Evolutionary conservation across 768 basidiomycete genomes (phyloP).

Genomic region (Hygrophorus pudorinus): DNA sequence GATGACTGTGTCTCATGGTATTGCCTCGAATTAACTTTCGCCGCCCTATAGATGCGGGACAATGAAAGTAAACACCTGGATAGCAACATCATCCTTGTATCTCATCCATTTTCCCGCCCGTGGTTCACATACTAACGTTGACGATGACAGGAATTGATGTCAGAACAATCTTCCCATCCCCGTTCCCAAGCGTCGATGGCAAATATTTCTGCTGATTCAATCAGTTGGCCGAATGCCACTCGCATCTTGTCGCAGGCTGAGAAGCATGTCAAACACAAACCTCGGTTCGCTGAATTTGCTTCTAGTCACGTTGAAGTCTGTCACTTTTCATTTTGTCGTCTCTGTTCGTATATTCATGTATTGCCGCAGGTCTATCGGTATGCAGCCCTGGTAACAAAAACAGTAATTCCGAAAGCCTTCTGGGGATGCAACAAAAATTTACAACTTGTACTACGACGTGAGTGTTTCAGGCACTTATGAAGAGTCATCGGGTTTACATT

Average conservation of each 20-base stretch:
- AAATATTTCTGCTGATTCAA: constrained; percentile 44
- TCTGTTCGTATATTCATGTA: neutral
- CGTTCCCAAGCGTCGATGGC: constrained; percentile 38
- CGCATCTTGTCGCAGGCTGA: constrained; percentile 38
- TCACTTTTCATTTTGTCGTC: neutral
- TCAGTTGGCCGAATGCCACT: constrained; percentile 34
- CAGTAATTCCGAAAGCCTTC: constrained; percentile 62
- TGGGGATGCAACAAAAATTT: constrained; percentile 74
- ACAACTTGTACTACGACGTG: constrained; percentile 46
- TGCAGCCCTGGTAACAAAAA: constrained; percentile 48
- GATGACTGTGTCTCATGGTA: constrained; percentile 2
- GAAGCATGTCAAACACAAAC: constrained; percentile 42
- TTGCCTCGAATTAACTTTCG: neutral
- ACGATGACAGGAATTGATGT: constrained; percentile 56
- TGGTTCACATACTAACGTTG: constrained; percentile 5
- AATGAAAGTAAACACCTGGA: constrained; percentile 38
- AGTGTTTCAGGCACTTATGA: constrained; percentile 10
- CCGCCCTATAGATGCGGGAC: constrained; percentile 25
- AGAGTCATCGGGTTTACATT: neutral
- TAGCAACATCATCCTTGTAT: constrained; percentile 54
- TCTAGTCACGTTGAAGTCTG: constrained; percentile 56
- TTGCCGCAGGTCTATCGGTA: constrained; percentile 62
- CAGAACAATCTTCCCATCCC: constrained; percentile 47
- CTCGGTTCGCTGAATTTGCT: constrained; percentile 70
- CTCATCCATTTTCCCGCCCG: constrained; percentile 1